phyloP scores from a whole-genome alignment of 306 rosid genomes.

The Prunus armeniaca region DNA sequence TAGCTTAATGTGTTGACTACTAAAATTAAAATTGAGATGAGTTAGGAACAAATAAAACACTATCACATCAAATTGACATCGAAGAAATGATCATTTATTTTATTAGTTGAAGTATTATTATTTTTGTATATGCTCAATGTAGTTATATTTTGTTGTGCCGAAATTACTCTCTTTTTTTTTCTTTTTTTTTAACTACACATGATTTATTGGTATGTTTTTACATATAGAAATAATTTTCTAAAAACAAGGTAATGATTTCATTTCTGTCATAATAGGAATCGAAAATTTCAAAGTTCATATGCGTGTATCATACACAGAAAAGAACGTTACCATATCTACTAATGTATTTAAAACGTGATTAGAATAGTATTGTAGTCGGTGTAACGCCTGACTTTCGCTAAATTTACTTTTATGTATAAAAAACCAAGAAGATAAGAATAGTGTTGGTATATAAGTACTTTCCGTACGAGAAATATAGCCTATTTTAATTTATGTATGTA shows the following conservation, averaged over 20 bases:
- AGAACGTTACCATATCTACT: neutral
- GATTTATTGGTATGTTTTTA: too few relatives aligned
- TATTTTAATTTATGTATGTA: too few relatives aligned
- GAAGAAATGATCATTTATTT: too few relatives aligned
- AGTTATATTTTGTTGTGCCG: too few relatives aligned
- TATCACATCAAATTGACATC: neutral
- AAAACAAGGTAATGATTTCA: neutral
- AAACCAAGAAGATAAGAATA: neutral
- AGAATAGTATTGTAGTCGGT: neutral
- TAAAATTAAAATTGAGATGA: neutral
- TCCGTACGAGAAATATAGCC: neutral
- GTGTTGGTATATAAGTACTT: neutral
- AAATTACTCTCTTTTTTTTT: too few relatives aligned
- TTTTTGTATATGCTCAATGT: neutral
- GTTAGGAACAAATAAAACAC: neutral
- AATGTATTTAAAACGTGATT: neutral
- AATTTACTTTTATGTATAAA: neutral
- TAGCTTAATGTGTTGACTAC: neutral
- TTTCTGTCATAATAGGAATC: neutral
- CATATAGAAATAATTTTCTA: neutral
- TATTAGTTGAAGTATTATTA: neutral
- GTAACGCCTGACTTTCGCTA: neutral
- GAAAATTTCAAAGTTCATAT: neutral
- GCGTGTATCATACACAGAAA: neutral
- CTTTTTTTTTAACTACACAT: too few relatives aligned